phyloP scores from a whole-genome alignment of 345 rosid species.

The Abelmoschus esculentus region DNA sequence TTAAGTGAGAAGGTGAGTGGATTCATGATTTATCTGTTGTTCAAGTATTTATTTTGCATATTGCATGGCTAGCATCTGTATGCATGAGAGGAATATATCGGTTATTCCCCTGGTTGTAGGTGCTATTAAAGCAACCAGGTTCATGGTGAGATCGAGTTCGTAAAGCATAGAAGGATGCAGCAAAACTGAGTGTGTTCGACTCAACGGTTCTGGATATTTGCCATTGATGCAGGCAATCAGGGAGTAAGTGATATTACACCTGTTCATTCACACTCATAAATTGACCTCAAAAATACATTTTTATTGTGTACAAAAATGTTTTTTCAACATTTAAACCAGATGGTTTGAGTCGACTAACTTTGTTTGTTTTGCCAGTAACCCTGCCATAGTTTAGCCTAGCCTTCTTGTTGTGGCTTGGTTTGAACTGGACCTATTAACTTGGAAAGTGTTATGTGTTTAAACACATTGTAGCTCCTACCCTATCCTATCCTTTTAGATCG shows the following conservation, averaged over 20 bases:
- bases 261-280: neutral
- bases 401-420: too few relatives aligned
- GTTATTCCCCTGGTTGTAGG: constrained; percentile 30
- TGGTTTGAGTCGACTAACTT: too few relatives aligned
- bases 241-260: neutral
- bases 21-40: neutral
- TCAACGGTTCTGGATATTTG: neutral
- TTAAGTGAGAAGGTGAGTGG: constrained; percentile 66
- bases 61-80: neutral
- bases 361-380: neutral
- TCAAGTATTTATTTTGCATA: neutral
- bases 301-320: neutral
- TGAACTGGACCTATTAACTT: too few relatives aligned
- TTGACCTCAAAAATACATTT: neutral
- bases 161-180: constrained; percentile 27
- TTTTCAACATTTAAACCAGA: neutral
- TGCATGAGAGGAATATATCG: constrained; percentile 5
- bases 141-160: constrained; percentile 97
- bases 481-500: too few relatives aligned
- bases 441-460: too few relatives aligned
- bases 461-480: too few relatives aligned
- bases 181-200: neutral
- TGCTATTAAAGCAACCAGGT: constrained; percentile 82
- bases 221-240: constrained; percentile 5
- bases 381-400: too few relatives aligned